Base-by-base conservation (phyloP, 2,329 filamentous ascomycete species). In the Xylaria sp. region DNA sequence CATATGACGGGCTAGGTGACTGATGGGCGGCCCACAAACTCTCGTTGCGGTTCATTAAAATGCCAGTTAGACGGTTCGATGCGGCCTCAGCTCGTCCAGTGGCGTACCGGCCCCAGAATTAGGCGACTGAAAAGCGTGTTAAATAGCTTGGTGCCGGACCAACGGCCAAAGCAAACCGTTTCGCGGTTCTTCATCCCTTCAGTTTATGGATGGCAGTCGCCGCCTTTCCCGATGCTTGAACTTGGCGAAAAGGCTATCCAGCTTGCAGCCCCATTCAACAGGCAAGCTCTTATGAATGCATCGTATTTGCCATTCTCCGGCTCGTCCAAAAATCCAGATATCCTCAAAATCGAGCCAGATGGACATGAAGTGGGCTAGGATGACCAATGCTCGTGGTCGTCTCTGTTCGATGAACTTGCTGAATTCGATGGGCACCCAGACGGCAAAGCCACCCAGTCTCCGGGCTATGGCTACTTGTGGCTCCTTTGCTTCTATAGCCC, bases 301-400 rank as follows among this genome's bases (percentile, higher is more conserved):
- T 48, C 76, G 72, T 62, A 81, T 76, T 71, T 81, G 79, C 66
- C 76, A 72, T 63, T 77, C 76, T 25, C 80, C 80, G 6, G 79
- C 77, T 55, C 71, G 72, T 20, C 79, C 79, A 36, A 81, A 74
- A 68, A 80, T 73, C 79, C 79, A 81, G 46, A 79, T 61, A 63
- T 78, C 69, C 18, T 78, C 76, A 36, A 77, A 77, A 4, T 76
- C 72, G 2, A 81, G 63, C 79, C 79, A 81, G 10, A 80, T 65
- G 18, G 78, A 66, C 77, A 81, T 80, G 70, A 80, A 81, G 59
- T 80, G 78, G 2, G 80, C 80, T n/a, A 81, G 63, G 8, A 79
- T 71, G 13, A 81, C 78, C 62, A 81, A 71, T 13, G 79, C 80
- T 10, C 80, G 75, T 1, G 79, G 79, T 20, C 79, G 73, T 23